Evolutionary conservation across 164 flowering plant genomes (phyloP).

Genomic region (Akebia trifoliata): DNA sequence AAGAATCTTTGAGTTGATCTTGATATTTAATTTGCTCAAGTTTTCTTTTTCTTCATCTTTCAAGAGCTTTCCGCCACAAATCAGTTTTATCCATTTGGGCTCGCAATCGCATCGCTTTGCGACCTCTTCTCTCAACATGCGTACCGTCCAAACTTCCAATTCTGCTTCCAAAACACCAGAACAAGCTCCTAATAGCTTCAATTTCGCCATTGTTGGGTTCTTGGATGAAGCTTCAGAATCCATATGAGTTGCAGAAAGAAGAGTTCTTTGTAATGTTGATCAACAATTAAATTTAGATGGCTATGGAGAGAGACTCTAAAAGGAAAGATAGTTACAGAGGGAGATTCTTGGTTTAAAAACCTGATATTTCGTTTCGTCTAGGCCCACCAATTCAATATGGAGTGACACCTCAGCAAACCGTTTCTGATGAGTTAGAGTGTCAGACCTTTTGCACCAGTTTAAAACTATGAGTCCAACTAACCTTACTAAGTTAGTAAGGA

Average conservation of each 20-base stretch:
- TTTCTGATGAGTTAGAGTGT: no score
- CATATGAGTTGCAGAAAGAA: constrained; percentile 5
- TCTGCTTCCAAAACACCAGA: constrained; percentile 69
- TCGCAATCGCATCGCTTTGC: constrained; percentile 48
- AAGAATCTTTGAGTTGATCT: constrained; percentile 63
- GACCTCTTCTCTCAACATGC: constrained; percentile 56
- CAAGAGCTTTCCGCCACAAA: constrained; percentile 60
- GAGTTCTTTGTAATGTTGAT: no score
- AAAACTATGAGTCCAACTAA: no score
- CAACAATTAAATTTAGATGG: no score
- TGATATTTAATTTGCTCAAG: constrained; percentile 56
- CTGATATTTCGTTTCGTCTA: no score
- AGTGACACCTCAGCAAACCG: no score
- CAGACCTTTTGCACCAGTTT: no score
- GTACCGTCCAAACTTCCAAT: constrained; percentile 57
- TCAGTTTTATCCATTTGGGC: constrained; percentile 55
- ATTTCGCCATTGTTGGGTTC: constrained; percentile 33
- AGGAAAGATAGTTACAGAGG: no score
- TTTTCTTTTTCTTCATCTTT: constrained; percentile 45
- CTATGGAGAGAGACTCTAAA: no score
- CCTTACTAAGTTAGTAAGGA: no score
- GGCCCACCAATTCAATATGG: no score
- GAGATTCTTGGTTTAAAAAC: no score
- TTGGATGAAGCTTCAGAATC: constrained; percentile 13
- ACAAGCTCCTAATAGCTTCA: constrained; percentile 81